These are phyloP conservation scores for Bonnemaisonia californica DNA, from an alignment of 31 red algal species.

Conservation along the genomic window DNA sequence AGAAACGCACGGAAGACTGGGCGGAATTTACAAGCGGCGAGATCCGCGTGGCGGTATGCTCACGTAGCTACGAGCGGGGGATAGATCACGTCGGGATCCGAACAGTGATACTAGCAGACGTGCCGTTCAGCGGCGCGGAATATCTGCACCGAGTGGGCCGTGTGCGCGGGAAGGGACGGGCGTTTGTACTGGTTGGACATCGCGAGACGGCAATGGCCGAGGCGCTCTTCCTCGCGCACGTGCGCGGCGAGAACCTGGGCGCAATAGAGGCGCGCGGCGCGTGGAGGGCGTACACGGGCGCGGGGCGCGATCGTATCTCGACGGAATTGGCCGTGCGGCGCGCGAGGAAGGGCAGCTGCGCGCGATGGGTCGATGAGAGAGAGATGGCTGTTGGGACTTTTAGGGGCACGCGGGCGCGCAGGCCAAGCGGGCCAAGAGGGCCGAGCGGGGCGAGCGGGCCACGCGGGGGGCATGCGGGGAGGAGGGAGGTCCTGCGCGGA, in stretches of 20 bases:
- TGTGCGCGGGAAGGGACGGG: conserved; percentile 53
- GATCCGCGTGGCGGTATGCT: conserved; percentile 42
- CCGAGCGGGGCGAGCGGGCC: too few relatives aligned
- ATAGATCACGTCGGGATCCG: conserved; percentile 52
- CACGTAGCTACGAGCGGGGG: conserved; percentile 52
- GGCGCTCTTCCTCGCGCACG: conserved; percentile 55
- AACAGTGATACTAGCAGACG: conserved; percentile 63
- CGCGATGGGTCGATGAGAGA: not conserved
- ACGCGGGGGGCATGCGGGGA: too few relatives aligned
- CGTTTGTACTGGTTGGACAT: conserved; percentile 37
- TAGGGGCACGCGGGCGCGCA: not conserved
- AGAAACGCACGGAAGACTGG: conserved; percentile 41
- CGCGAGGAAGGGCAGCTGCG: not conserved
- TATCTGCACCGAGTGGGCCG: conserved; percentile 86
- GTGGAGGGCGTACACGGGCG: conserved; percentile 42
- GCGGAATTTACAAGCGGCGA: conserved; percentile 42
- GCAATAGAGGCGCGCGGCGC: conserved; percentile 34
- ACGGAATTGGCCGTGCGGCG: not conserved
- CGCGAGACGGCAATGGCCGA: conserved; percentile 43
- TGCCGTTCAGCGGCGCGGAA: conserved; percentile 62
- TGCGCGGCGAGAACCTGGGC: conserved; percentile 37
- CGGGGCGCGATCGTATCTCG: conserved; percentile 46
- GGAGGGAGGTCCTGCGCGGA: too few relatives aligned
- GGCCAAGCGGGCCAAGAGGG: not conserved
- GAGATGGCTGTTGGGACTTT: not conserved